Conservation (phyloP, 345 rosid species). For the Eucalyptus globulus region DNA sequence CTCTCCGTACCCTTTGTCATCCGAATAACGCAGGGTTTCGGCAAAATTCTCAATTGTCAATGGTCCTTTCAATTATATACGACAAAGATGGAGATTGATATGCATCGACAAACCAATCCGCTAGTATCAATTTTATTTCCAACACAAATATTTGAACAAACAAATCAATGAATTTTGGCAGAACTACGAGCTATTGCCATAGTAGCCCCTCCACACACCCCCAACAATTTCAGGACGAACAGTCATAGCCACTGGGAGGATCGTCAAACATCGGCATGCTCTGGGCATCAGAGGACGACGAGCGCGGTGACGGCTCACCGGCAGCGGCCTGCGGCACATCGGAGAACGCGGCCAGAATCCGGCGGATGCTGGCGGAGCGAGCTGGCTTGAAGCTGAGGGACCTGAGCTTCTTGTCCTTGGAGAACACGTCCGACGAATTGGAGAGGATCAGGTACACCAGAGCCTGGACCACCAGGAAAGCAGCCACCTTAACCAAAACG, state of each 20-base stretch:
- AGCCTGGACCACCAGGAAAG: slow-evolving; percentile 39
- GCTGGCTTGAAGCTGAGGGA: slow-evolving; percentile 32
- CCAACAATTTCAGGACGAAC: not conserved
- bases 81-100: not conserved
- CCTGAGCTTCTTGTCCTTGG: slow-evolving; percentile 9
- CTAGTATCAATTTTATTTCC: not conserved
- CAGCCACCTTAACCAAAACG: slow-evolving; percentile 24
- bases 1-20: not conserved
- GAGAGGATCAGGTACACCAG: slow-evolving; percentile 55
- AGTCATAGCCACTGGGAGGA: not conserved
- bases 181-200: not conserved
- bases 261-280: not conserved
- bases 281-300: not conserved
- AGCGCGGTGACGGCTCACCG: slow-evolving; percentile 13
- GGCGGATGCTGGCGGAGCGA: slow-evolving; percentile 35
- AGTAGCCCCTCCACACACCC: not conserved
- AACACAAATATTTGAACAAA: not conserved
- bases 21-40: not conserved
- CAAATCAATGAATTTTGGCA: not conserved
- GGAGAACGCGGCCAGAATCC: slow-evolving; percentile 23
- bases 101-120: not conserved
- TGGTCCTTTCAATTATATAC: not conserved
- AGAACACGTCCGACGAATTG: slow-evolving; percentile 49
- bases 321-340: slow-evolving; percentile 16
- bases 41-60: not conserved